Evolutionary conservation across 1,139 yeast species (phyloP).

Genomic region (Magnusiomyces paraingens): DNA sequence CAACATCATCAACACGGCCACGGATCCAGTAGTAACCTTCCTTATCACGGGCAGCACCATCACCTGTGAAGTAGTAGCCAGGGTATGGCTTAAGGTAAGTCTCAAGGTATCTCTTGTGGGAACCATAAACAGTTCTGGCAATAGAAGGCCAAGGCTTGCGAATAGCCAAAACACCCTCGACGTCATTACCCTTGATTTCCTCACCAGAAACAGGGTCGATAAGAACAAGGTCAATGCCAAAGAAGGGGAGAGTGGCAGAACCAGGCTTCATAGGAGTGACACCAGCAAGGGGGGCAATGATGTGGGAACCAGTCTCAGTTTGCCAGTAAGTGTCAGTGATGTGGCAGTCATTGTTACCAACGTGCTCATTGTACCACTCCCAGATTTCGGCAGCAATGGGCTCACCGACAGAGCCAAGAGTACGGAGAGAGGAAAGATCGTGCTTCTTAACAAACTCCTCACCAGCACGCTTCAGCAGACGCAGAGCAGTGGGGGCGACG

Average conservation of each 20-base stretch:
- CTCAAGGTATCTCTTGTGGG: slow-evolving; percentile 84
- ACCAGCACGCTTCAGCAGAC: slow-evolving; percentile 93
- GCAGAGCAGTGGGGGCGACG: slow-evolving; percentile 96
- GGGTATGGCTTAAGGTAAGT: slow-evolving; percentile 95
- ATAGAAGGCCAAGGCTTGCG: slow-evolving; percentile 94
- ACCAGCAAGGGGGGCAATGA: slow-evolving; percentile 94
- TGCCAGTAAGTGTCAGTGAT: slow-evolving; percentile 98
- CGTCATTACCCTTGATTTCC: slow-evolving; percentile 81
- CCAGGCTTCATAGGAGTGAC: slow-evolving; percentile 95
- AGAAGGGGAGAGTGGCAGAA: slow-evolving; percentile 92
- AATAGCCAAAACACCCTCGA: slow-evolving; percentile 92
- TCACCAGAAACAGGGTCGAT: slow-evolving; percentile 89
- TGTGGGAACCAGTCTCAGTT: slow-evolving; percentile 95
- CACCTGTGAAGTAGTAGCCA: slow-evolving; percentile 96
- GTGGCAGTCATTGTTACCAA: slow-evolving; percentile 81
- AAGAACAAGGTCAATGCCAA: slow-evolving; percentile 84
- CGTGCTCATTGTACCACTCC: slow-evolving; percentile 95
- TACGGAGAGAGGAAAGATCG: slow-evolving; percentile 85
- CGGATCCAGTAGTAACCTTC: slow-evolving; percentile 98
- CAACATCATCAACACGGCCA: slow-evolving; percentile 98
- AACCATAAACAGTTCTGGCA: slow-evolving; percentile 94
- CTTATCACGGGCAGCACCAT: slow-evolving; percentile 96
- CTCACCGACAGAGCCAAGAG: slow-evolving; percentile 97
- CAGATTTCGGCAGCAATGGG: slow-evolving; percentile 97
- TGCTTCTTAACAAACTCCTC: slow-evolving; percentile 83